A percentile compares a stretch with the other conserved stretches of the same genome.
Conservation (phyloP, 441 rosid genomes). For the Omphalea diandra region DNA sequence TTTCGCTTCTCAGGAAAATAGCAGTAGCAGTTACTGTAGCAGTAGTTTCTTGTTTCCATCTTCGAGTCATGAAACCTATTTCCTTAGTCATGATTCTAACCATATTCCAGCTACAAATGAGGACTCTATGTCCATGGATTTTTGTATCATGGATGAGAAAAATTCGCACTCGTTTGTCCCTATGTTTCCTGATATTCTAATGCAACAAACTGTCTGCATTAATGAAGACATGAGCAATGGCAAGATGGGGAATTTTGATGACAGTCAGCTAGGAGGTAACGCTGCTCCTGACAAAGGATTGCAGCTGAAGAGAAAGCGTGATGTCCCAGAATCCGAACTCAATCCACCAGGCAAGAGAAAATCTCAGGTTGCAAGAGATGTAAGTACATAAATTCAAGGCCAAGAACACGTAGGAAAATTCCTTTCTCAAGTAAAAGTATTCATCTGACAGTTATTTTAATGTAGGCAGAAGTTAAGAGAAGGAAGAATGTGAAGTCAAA, state of each 20-base stretch:
- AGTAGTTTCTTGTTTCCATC: conserved; percentile 20
- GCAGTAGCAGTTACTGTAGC: conserved; percentile 27
- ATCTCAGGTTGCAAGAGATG: conserved; percentile 38
- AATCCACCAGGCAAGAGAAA: conserved; percentile 52
- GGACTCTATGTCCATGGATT: conserved; percentile 38
- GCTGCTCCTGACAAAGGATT: conserved; percentile 15
- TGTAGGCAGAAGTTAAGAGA: conserved; percentile 41
- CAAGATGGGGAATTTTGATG: conserved; percentile 29
- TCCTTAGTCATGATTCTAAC: conserved; percentile 30
- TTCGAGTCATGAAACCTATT: conserved; percentile 34
- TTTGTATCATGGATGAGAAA: conserved; percentile 33
- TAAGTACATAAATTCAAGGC: conserved; percentile 33
- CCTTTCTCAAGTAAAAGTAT: not conserved
- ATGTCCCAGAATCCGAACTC: conserved; percentile 12
- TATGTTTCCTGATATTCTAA: no score
- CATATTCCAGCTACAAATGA: conserved; percentile 27
- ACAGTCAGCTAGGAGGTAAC: not conserved
- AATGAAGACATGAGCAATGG: conserved; percentile 35
- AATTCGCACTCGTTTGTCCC: conserved; percentile 42
- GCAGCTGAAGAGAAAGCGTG: conserved; percentile 24
- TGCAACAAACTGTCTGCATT: conserved; percentile 28
- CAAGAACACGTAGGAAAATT: not conserved
- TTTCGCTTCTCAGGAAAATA: conserved; percentile 36
- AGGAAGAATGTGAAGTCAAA: conserved; percentile 46
- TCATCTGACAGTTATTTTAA: conserved; percentile 21